Percentiles rank a stretch among this genome's conserved stretches.
Conservation (phyloP, 352 stramenopile genomes). For the Phytophthora palmivora region DNA sequence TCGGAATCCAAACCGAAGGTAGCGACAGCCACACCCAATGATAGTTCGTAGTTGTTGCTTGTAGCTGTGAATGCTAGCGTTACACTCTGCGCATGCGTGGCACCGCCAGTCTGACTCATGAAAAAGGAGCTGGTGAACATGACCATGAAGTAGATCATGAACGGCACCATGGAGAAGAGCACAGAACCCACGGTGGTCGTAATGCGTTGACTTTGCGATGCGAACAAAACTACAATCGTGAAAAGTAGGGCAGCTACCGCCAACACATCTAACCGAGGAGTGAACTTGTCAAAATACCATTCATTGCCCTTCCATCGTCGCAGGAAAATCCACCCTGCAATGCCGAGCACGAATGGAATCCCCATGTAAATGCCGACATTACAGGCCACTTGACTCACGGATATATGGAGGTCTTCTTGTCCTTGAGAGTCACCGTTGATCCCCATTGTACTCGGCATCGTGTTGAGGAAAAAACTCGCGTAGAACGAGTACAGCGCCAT, state of each 20-base stretch:
- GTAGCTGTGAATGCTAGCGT: slow-evolving; percentile 78
- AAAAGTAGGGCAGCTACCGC: slow-evolving; percentile 71
- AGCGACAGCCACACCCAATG: slow-evolving; percentile 67
- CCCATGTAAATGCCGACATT: slow-evolving; percentile 80
- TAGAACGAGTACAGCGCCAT: slow-evolving; percentile 74
- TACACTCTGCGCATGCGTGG: slow-evolving; percentile 53
- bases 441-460: slow-evolving; percentile 47
- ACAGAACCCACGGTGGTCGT: slow-evolving; percentile 59
- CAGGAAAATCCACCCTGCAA: slow-evolving; percentile 46
- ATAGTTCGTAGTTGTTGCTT: slow-evolving; percentile 90
- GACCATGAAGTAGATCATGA: slow-evolving; percentile 67
- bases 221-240: slow-evolving; percentile 78
- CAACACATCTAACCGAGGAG: slow-evolving; percentile 47
- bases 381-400: slow-evolving; percentile 47
- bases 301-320: slow-evolving; percentile 40
- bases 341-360: slow-evolving; percentile 61
- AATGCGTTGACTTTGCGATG: slow-evolving; percentile 73
- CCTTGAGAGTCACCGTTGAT: slow-evolving; percentile 29
- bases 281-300: slow-evolving; percentile 64
- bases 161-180: slow-evolving; percentile 61
- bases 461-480: slow-evolving; percentile 57
- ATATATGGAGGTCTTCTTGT: slow-evolving; percentile 44
- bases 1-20: slow-evolving; percentile 79
- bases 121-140: slow-evolving; percentile 65
- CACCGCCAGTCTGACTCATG: slow-evolving; percentile 41